Conservation (phyloP, 73 alveolate species). For the Paramecium tetraurelia region DNA sequence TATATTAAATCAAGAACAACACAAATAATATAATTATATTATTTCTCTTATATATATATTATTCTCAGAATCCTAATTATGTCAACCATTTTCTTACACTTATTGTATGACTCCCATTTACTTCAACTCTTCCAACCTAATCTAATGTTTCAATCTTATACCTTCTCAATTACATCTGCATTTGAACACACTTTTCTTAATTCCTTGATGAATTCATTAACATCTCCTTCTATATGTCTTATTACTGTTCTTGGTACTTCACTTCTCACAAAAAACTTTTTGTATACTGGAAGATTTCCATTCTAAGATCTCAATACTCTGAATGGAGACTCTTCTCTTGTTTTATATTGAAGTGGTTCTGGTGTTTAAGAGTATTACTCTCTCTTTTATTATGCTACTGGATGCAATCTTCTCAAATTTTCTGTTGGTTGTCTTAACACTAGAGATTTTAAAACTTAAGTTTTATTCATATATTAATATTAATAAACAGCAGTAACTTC, state of each 20-base stretch:
- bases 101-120: conserved; percentile 39
- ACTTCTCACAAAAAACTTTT: background rate
- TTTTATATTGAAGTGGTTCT: background rate
- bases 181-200: conserved; percentile 44
- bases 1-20: background rate
- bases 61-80: conserved; percentile 17
- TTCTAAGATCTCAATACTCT: conserved; percentile 16
- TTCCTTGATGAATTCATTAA: background rate
- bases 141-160: background rate
- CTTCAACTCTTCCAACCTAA: conserved; percentile 49
- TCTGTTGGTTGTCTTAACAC: conserved; percentile 16
- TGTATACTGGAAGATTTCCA: conserved; percentile 37
- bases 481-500: background rate
- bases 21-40: background rate
- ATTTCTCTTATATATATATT: background rate
- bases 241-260: conserved; percentile 24
- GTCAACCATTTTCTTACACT: conserved; percentile 40
- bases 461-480: conserved; percentile 17
- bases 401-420: background rate
- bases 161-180: conserved; percentile 47
- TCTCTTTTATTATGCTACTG: conserved; percentile 21
- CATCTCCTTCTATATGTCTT: conserved; percentile 45
- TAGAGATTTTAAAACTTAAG: background rate
- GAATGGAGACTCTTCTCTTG: background rate
- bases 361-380: conserved; percentile 27